These are phyloP conservation scores for Pisolithus orientalis DNA, from an alignment of 768 basidiomycete species.

Conservation along the genomic window DNA sequence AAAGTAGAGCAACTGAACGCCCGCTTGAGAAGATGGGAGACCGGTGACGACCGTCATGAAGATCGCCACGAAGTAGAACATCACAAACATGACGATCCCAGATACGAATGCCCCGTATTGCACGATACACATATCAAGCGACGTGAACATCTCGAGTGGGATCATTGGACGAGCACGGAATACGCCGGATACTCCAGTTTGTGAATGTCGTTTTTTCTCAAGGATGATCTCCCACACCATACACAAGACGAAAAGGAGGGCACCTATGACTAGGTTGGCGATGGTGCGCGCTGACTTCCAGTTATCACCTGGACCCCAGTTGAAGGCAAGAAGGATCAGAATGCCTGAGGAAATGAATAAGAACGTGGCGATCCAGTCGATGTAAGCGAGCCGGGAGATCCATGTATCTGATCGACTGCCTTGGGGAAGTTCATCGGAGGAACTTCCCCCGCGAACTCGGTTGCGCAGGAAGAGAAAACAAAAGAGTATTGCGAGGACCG, in stretches of 20 bases:
- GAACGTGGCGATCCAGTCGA: slow-evolving; percentile 44
- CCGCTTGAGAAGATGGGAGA: slow-evolving; percentile 33
- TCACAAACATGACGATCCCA: slow-evolving; percentile 45
- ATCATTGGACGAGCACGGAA: slow-evolving; percentile 37
- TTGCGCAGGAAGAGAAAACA: slow-evolving; percentile 37
- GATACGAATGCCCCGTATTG: slow-evolving; percentile 33
- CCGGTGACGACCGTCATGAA: slow-evolving; percentile 45
- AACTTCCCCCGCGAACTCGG: slow-evolving; percentile 16
- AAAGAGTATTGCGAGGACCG: slow-evolving; percentile 30
- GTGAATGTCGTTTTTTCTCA: slow-evolving; percentile 16
- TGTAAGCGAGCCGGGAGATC: slow-evolving; percentile 25
- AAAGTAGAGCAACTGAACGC: slow-evolving; percentile 46
- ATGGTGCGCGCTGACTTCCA: slow-evolving; percentile 43
- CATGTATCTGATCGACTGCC: slow-evolving; percentile 5
- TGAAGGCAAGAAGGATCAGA: slow-evolving; percentile 43
- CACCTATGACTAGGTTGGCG: slow-evolving; percentile 40
- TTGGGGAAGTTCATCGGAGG: slow-evolving; percentile 7
- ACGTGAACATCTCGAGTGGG: slow-evolving; percentile 39
- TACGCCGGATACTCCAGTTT: slow-evolving; percentile 3
- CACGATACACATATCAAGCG: slow-evolving; percentile 35
- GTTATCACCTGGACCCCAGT: slow-evolving; percentile 39
- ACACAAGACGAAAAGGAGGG: slow-evolving; percentile 33
- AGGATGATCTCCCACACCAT: slow-evolving; percentile 40
- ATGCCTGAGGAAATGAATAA: slow-evolving; percentile 40
- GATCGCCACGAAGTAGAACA: slow-evolving; percentile 50